Percentiles rank a stretch among this genome's conserved stretches.
Evolutionary conservation across 83 land plant genomes (phyloP).

Genomic region (Diphasiastrum complanatum): DNA sequence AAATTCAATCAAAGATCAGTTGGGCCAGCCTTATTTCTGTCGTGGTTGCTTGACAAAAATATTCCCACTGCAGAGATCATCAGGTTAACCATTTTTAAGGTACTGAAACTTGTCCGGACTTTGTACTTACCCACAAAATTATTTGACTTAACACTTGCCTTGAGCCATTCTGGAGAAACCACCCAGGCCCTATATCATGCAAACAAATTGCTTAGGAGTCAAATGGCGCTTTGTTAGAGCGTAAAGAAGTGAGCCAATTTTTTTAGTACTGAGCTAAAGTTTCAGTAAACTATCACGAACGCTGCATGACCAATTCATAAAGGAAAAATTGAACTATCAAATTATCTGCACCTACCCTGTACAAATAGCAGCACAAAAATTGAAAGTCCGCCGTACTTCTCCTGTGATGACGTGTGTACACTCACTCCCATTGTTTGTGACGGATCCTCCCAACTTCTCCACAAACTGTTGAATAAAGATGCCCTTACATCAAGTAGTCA

Average conservation of each 20-base stretch:
- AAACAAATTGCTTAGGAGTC: too few relatives aligned
- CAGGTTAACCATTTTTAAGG: neutral
- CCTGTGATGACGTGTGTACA: constrained; percentile 75
- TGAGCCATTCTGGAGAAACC: constrained; percentile 68
- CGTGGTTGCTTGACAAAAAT: neutral
- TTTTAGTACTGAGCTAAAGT: too few relatives aligned
- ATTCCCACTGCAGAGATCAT: neutral
- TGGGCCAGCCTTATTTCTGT: neutral
- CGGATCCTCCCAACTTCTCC: constrained; percentile 55
- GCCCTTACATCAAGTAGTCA: neutral
- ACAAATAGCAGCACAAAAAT: constrained; percentile 73
- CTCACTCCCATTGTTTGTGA: constrained; percentile 50
- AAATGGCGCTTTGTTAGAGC: too few relatives aligned
- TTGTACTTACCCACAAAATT: constrained; percentile 55
- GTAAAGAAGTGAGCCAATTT: too few relatives aligned
- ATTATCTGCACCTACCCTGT: constrained; percentile 63
- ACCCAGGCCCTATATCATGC: constrained; percentile 59
- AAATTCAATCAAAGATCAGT: neutral
- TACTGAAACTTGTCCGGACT: too few relatives aligned
- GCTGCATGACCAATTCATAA: too few relatives aligned
- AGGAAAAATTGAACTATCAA: too few relatives aligned
- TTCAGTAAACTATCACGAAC: too few relatives aligned
- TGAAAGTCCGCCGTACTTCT: constrained; percentile 64
- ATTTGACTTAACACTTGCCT: constrained; percentile 54
- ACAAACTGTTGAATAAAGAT: constrained; percentile 42